phyloP scores from a whole-genome alignment of 768 basidiomycete species.

The Pisolithus microcarpus region DNA sequence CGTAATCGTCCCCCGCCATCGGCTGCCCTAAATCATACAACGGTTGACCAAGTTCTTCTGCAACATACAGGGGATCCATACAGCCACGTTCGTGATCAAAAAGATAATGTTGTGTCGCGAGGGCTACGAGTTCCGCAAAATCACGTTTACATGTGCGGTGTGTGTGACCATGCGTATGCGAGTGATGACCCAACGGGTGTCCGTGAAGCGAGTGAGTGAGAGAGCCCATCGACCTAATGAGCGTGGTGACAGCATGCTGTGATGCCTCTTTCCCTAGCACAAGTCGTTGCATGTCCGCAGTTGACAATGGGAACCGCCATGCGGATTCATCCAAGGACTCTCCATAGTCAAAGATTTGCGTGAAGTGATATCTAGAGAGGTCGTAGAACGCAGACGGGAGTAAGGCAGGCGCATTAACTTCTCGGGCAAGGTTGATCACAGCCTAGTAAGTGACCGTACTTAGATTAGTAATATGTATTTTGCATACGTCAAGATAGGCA shows the following conservation, averaged over 20 bases:
- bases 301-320: constrained; percentile 31
- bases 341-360: constrained; percentile 59
- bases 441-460: constrained; percentile 33
- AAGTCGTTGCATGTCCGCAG: constrained; percentile 55
- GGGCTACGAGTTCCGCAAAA: constrained; percentile 67
- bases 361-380: constrained; percentile 63
- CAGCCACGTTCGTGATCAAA: constrained; percentile 75
- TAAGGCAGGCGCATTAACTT: constrained; percentile 55
- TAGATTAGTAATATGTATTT: neutral
- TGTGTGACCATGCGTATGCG: constrained; percentile 22
- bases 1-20: constrained; percentile 12
- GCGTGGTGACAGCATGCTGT: constrained; percentile 55
- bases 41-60: constrained; percentile 69
- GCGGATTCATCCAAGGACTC: constrained; percentile 42
- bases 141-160: constrained; percentile 59
- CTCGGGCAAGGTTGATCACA: constrained; percentile 65
- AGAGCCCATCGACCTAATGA: constrained; percentile 67
- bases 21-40: constrained; percentile 26
- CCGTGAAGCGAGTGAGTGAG: constrained; percentile 26
- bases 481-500: neutral
- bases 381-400: constrained; percentile 77
- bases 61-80: constrained; percentile 72
- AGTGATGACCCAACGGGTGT: constrained; percentile 12
- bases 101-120: constrained; percentile 80
- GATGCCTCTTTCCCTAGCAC: constrained; percentile 70